Evolutionary conservation across 805 yeast species (phyloP).

Genomic region (Lipomyces kockii): DNA sequence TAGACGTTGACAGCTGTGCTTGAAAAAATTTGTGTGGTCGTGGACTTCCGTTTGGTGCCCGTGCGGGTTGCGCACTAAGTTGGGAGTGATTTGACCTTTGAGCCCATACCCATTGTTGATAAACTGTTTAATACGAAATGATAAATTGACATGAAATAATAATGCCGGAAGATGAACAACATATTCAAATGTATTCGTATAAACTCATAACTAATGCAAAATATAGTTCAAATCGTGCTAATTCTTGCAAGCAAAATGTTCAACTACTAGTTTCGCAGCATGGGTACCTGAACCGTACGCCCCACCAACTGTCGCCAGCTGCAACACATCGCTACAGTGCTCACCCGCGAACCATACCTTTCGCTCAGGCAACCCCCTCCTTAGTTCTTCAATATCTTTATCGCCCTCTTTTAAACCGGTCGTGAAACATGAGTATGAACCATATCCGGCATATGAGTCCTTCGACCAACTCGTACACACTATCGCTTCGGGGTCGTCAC

Average conservation of each 20-base stretch:
- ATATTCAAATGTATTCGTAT: background rate
- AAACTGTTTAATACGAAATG: background rate
- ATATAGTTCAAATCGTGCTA: background rate
- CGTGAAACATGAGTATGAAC: slow-evolving; percentile 40
- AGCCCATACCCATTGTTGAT: background rate
- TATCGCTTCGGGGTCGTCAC: slow-evolving; percentile 24
- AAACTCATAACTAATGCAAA: background rate
- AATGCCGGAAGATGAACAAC: too few species aligned
- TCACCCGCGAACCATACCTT: slow-evolving; percentile 43
- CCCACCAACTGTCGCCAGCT: slow-evolving; percentile 37
- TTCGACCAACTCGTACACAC: slow-evolving; percentile 41
- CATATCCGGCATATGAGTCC: slow-evolving; percentile 43
- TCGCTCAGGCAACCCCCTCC: slow-evolving; percentile 36
- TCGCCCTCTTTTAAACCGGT: slow-evolving; percentile 33
- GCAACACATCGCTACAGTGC: slow-evolving; percentile 35
- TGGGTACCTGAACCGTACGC: slow-evolving; percentile 33
- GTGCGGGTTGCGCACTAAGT: slow-evolving; percentile 2
- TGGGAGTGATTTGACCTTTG: background rate
- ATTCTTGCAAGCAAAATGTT: background rate
- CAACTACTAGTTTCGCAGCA: slow-evolving; percentile 26
- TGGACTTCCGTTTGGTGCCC: background rate
- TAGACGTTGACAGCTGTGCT: background rate
- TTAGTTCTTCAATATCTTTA: slow-evolving; percentile 37
- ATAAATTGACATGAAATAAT: too few species aligned
- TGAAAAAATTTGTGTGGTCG: background rate